Conservation (phyloP, 2,329 filamentous ascomycete species). For the Cytospora mali region DNA sequence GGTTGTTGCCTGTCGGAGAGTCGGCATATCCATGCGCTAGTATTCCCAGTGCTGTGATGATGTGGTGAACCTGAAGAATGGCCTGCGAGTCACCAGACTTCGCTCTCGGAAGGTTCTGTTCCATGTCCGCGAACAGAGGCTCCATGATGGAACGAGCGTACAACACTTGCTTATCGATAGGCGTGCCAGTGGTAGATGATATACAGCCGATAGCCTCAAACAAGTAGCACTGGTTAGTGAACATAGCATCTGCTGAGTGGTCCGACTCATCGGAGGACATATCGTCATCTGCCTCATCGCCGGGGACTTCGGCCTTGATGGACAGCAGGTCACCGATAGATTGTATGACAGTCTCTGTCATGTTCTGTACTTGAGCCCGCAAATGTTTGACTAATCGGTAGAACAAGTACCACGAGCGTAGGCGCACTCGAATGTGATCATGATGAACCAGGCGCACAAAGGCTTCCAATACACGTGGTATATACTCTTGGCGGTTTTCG, state of each 20-base stretch:
- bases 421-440: slow-evolving; percentile 81
- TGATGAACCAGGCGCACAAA: slow-evolving; percentile 92
- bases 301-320: slow-evolving; percentile 86
- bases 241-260: slow-evolving; percentile 85
- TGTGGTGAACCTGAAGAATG: slow-evolving; percentile 87
- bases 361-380: slow-evolving; percentile 79
- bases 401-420: slow-evolving; percentile 96
- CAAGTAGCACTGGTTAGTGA: slow-evolving; percentile 87
- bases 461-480: slow-evolving; percentile 84
- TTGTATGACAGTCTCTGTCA: slow-evolving; percentile 88
- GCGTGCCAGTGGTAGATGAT: slow-evolving; percentile 76
- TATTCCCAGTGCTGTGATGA: slow-evolving; percentile 93
- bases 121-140: slow-evolving; percentile 87
- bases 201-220: slow-evolving; percentile 96
- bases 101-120: slow-evolving; percentile 74
- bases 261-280: slow-evolving; percentile 95
- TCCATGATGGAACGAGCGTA: slow-evolving; percentile 88
- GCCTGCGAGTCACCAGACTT: slow-evolving; percentile 81
- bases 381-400: slow-evolving; percentile 89
- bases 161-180: slow-evolving; percentile 81
- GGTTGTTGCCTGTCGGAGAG: slow-evolving; percentile 64
- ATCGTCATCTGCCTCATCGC: slow-evolving; percentile 79
- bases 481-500: slow-evolving; percentile 77
- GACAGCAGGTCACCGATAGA: slow-evolving; percentile 85
- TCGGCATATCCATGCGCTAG: slow-evolving; percentile 92